phyloP scores from a whole-genome alignment of 2,329 filamentous ascomycete species.

The Nemania sp. region DNA sequence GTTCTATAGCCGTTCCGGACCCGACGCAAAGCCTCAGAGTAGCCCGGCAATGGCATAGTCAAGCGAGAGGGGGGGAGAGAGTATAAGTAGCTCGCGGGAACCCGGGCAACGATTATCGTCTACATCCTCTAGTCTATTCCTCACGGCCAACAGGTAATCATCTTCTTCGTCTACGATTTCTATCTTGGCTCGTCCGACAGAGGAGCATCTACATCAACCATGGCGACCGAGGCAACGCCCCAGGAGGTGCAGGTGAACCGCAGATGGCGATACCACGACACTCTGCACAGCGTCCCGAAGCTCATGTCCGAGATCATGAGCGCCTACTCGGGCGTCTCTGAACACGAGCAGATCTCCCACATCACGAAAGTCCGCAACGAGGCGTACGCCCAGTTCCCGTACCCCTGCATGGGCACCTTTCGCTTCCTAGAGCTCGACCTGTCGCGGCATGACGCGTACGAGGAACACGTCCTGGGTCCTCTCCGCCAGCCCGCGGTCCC shows the following conservation, averaged over 20 bases:
- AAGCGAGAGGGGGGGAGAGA: not conserved
- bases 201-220: not conserved
- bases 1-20: constrained; percentile 17
- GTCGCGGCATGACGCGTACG: constrained; percentile 33
- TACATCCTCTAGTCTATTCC: too few relatives aligned
- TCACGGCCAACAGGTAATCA: too few relatives aligned
- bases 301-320: constrained; percentile 29
- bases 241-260: not conserved
- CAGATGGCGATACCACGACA: constrained; percentile 20
- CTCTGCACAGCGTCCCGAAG: constrained; percentile 26
- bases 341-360: constrained; percentile 31
- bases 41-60: too few relatives aligned
- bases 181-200: not conserved
- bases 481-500: constrained; percentile 38
- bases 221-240: not conserved
- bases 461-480: constrained; percentile 37
- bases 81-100: not conserved
- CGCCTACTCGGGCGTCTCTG: constrained; percentile 29
- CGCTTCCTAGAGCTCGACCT: constrained; percentile 49
- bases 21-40: constrained; percentile 2
- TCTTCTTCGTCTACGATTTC: too few relatives aligned
- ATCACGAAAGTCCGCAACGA: constrained; percentile 33
- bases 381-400: constrained; percentile 39
- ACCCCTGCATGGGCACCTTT: constrained; percentile 50
- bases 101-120: not conserved